phyloP scores from a whole-genome alignment of 257 asterid species.

The Solanum appendiculatum region DNA sequence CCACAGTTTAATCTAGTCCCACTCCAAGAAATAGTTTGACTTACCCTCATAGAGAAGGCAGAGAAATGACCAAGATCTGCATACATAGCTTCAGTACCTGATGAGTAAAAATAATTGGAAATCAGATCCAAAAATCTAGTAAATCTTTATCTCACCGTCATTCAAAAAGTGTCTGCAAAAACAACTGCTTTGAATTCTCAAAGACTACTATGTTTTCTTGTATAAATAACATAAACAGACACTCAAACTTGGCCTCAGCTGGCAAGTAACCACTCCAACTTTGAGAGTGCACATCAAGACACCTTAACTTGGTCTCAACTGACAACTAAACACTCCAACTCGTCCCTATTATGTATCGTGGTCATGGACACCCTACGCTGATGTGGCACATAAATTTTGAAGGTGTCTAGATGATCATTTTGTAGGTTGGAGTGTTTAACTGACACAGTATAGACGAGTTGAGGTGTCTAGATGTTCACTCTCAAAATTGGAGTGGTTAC shows the following conservation, averaged over 20 bases:
- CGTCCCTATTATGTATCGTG: not conserved
- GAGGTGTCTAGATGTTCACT: too few species aligned
- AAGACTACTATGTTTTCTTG: not conserved
- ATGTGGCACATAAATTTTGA: too few species aligned
- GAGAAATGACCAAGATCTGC: constrained; percentile 9
- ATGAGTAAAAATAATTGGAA: not conserved
- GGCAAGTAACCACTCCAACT: not conserved
- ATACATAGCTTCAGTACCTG: constrained; percentile 5
- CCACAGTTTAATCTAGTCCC: not conserved
- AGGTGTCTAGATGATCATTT: too few species aligned
- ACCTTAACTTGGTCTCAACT: too few species aligned
- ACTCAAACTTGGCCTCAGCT: not conserved
- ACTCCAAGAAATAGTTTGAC: not conserved
- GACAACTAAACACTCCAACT: too few species aligned
- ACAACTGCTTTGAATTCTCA: not conserved
- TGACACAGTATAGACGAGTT: too few species aligned
- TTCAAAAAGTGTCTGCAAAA: not conserved
- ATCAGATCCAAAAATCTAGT: not conserved
- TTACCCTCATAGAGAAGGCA: constrained; percentile 4
- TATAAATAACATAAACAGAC: not conserved
- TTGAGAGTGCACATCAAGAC: not conserved
- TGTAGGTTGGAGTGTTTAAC: too few species aligned
- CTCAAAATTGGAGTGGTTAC: too few species aligned
- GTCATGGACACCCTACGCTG: too few species aligned
- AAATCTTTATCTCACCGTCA: not conserved